A percentile compares a stretch with the other conserved stretches of the same genome.
These are phyloP conservation scores for Elsinoe necatrix DNA, from an alignment of 2,329 filamentous ascomycete species.

Conservation along the genomic window DNA sequence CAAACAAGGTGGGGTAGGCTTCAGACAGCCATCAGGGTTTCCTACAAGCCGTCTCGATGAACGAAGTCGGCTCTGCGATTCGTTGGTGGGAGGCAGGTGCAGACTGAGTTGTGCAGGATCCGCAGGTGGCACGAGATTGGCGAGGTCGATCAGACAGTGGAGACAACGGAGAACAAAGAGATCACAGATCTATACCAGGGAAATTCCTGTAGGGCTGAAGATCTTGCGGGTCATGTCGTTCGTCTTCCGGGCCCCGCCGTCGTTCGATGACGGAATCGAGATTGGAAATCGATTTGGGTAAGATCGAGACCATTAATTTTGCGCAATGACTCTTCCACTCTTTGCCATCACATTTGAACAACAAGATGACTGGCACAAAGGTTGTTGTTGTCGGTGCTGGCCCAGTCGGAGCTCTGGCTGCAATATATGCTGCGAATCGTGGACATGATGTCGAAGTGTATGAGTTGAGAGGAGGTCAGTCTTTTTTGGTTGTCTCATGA, in stretches of 20 bases:
- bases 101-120: conserved; percentile 11
- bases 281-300: conserved; percentile 10
- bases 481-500: conserved; percentile 9
- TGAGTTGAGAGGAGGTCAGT: conserved; percentile 79
- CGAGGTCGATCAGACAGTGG: conserved; percentile 4
- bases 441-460: conserved; percentile 90
- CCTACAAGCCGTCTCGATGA: background rate
- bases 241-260: background rate
- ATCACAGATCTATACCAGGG: conserved; percentile 7
- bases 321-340: background rate
- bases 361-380: conserved; percentile 45
- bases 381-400: conserved; percentile 83
- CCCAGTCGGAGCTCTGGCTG: conserved; percentile 84
- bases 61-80: background rate
- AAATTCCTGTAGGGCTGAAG: conserved; percentile 12
- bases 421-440: conserved; percentile 80
- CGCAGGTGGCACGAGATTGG: background rate
- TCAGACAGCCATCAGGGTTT: conserved; percentile 12
- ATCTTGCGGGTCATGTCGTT: background rate
- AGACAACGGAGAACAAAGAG: background rate
- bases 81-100: background rate
- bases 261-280: conserved; percentile 14
- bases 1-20: background rate
- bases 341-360: background rate
- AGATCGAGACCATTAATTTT: background rate